A percentile compares a stretch with the other conserved stretches of the same genome.
Conservation (phyloP, 2,329 filamentous ascomycete genomes). For the Ceratocystis albifundus region DNA sequence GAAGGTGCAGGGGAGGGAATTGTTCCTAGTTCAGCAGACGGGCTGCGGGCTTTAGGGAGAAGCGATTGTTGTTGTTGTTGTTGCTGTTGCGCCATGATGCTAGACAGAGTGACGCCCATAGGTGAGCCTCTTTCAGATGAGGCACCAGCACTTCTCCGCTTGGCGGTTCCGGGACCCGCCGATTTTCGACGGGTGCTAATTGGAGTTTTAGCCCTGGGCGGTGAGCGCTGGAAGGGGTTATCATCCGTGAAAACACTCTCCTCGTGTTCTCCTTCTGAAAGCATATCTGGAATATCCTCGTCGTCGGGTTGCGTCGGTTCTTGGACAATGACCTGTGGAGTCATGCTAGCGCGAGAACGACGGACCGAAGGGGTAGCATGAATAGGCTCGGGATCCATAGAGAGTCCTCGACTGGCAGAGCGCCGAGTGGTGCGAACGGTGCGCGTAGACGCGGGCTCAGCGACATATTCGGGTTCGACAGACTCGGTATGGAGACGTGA, state of each 20-base stretch:
- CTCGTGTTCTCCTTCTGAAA: conserved; percentile 33
- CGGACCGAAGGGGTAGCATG: conserved; percentile 29
- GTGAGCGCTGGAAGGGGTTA: conserved; percentile 85
- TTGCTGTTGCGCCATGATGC: conserved; percentile 23
- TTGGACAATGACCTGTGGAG: conserved; percentile 20
- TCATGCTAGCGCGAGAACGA: conserved; percentile 19
- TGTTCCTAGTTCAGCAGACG: conserved; percentile 4
- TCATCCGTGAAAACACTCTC: conserved; percentile 71
- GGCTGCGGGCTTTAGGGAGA: conserved; percentile 10
- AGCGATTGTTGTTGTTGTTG: conserved; percentile 10
- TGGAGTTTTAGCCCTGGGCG: conserved; percentile 41
- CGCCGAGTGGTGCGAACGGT: conserved; percentile 15
- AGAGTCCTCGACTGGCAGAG: conserved; percentile 21
- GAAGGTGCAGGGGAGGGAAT: conserved; percentile 17
- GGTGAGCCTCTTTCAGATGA: conserved; percentile 31
- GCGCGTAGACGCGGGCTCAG: conserved; percentile 13
- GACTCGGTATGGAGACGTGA: conserved; percentile 41
- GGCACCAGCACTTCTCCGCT: conserved; percentile 29
- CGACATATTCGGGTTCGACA: conserved; percentile 16
- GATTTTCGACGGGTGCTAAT: conserved; percentile 39
- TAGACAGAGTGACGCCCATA: conserved; percentile 21
- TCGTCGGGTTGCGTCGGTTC: conserved; percentile 19
- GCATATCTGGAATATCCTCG: conserved; percentile 28
- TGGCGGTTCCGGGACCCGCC: conserved; percentile 33
- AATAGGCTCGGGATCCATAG: conserved; percentile 42